Base-by-base conservation (phyloP, 495 filamentous ascomycete species). In the Penicillium argentinense region DNA sequence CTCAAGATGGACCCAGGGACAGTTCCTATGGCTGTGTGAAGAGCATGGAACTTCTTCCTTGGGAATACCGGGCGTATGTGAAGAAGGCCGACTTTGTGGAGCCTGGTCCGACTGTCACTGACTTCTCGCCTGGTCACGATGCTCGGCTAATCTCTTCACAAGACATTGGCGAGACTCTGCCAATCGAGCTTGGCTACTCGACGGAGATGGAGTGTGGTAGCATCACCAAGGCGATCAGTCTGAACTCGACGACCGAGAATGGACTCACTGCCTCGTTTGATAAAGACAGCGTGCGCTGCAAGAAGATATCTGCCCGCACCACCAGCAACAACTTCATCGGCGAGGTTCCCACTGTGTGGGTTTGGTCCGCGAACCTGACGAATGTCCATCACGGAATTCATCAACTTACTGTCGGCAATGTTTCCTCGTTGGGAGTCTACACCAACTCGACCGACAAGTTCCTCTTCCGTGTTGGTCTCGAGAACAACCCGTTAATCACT, bases 1-100 rank as follows among this genome's bases (percentile, higher is more conserved):
- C 76, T 9, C 57, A 44, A 27, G 52, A 59, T 39, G 52, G 60
- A 16, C 53, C 57, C 9, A n/a, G n/a, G n/a, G 44, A 42, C 1
- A 25, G 24, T 24, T 2, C 13, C 39, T 56, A 61, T 43, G 67
- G 81, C 11, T 85, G 82, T 51, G 37, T 79, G 12, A 37, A 46
- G 13, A 60, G 52, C 12, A 56, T 85, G 36, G 59, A 71, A 14
- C 58, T 85, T 56, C 41, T 67, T n/a, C 70, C 78, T 0, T 86
- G 71, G 63, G 77, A 77, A 38, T 85, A 74, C 63, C 76, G 79
- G n/a, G 75, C 75, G 5, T 83, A 78, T 56, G 81, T 84, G 0
- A 74, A 74, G 3, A 59, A 55, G 11, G 47, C 59, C 5, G 44
- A 54, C 4, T 83, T 67, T 49, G 52, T 76, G 4, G 43, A 57